A percentile compares a stretch with the other conserved stretches of the same genome.
Conservation (phyloP, 2,329 filamentous ascomycete species). For the Aspergillus fumigatiaffinis region DNA sequence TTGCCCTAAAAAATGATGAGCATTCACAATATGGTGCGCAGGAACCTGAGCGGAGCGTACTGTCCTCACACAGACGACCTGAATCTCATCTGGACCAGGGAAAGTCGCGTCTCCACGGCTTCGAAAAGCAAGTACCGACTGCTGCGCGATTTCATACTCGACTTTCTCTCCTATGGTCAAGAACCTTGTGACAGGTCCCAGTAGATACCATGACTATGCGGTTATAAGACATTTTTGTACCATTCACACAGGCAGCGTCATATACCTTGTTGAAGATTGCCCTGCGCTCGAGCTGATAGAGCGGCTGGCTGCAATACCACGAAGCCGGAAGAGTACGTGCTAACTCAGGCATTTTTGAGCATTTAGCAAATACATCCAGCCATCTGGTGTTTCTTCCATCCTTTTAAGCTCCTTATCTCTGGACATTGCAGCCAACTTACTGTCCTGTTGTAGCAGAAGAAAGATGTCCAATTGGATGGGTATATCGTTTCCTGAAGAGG, state of each 20-base stretch:
- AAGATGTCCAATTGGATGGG: conserved; percentile 16
- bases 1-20: conserved; percentile 9
- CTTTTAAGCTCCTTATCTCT: not conserved
- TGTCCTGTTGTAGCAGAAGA: not conserved
- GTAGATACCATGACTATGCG: conserved; percentile 49
- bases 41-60: conserved; percentile 16
- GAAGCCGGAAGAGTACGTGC: conserved; percentile 48
- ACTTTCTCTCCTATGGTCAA: conserved; percentile 38
- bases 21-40: not conserved
- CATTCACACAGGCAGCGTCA: not conserved
- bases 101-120: conserved; percentile 27
- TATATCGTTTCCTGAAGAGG: conserved; percentile 30
- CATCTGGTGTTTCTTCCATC: not conserved
- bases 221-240: not conserved
- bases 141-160: conserved; percentile 50
- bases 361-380: not conserved
- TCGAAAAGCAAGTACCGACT: conserved; percentile 38
- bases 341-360: conserved; percentile 29
- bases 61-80: conserved; percentile 34
- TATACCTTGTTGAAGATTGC: conserved; percentile 48
- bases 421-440: not conserved
- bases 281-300: conserved; percentile 49
- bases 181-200: conserved; percentile 52
- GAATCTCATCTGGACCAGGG: conserved; percentile 33
- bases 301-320: conserved; percentile 48